Base-by-base conservation (phyloP, 2,329 filamentous ascomycete species). In the Tolypocladium ovalisporum region DNA sequence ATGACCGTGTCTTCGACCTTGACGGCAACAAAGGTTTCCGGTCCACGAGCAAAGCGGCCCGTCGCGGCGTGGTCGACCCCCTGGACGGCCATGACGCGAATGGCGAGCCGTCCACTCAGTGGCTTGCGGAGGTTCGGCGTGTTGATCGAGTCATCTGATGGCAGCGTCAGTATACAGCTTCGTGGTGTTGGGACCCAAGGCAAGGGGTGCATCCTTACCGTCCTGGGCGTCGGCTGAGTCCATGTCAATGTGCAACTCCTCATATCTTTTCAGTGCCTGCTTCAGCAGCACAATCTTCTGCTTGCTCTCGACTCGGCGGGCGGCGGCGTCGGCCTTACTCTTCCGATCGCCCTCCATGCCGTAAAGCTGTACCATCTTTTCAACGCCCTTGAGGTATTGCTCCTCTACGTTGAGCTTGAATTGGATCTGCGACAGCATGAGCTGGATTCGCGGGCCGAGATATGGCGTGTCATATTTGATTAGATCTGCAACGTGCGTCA, bases 371-470 rank as follows among this genome's bases (percentile, higher is more conserved):
- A 97, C 90, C 94, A 99, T 97, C 78, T 99, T 99, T 74, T 99
- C 94, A 65, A 99, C 94, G 61, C 94, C 94, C 68, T 96, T 95
- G 63, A 97, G 91, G 74, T 99, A 99, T 75, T 99, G 94, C 71
- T 97, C 96, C 72, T 99, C 94, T 34, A 99, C 94, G 64, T 94
- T 96, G 60, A 99, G 82, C 77, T 99, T 99, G 79, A 99, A 99
- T 73, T 97, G 91, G 62, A 99, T 87, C 73, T 99, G 94, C 53
- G 94, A 96, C 68, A 99, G 79, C 94, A 99, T 99, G 68, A 97
- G 88, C 76, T 99, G 94, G 68, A 99, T 99, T 64, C 95, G 91
- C 60, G 94, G 93, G 37, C 94, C 94, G 61, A 99, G 86, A 71
- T 97, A 90, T 22, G 89, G 89, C 36, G 92, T 97, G 70, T 99